phyloP scores from a whole-genome alignment of 345 rosid species.

The Turnera subulata region DNA sequence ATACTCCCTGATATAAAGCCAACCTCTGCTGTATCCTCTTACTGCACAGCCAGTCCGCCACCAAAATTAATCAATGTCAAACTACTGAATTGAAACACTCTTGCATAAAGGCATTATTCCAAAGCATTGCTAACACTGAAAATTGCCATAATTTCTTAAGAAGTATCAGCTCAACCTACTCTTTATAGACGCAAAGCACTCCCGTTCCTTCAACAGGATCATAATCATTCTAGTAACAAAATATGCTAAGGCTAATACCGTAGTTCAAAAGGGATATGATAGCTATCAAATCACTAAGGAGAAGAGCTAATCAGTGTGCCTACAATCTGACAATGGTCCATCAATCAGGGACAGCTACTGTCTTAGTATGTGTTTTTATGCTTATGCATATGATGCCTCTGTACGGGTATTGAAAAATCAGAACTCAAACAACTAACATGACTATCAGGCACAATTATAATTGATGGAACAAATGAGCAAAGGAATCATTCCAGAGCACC shows the following conservation, averaged over 20 bases:
- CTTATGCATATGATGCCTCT: no score
- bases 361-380: no score
- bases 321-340: no score
- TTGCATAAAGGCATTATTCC: neutral
- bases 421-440: neutral
- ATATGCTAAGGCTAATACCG: no score
- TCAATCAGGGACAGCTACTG: no score
- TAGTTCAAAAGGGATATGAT: no score
- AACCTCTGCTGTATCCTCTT: slow-evolving; percentile 81
- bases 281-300: no score
- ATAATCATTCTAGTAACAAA: no score
- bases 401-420: neutral
- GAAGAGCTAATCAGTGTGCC: no score
- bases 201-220: no score
- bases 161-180: neutral
- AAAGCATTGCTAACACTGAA: neutral
- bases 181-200: no score
- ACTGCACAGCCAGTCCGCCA: slow-evolving; percentile 35
- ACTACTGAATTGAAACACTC: neutral
- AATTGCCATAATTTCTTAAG: neutral
- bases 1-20: slow-evolving; percentile 94
- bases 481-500: neutral
- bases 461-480: neutral
- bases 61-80: slow-evolving; percentile 14
- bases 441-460: neutral